Conservation (phyloP, 306 rosid species). For the Rosa chinensis region DNA sequence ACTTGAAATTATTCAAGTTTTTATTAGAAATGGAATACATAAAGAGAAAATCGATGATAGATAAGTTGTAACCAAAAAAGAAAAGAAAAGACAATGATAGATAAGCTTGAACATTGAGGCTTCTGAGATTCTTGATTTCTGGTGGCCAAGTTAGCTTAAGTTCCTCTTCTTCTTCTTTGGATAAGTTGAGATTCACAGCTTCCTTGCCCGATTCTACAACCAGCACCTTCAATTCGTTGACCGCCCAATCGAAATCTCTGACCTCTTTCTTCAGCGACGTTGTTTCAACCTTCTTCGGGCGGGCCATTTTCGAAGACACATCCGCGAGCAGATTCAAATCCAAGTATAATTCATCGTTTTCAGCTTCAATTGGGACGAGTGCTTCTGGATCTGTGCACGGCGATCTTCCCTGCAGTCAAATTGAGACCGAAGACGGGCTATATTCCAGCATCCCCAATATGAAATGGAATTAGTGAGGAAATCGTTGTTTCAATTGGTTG, state of each 20-base stretch:
- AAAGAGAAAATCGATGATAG: too few relatives aligned
- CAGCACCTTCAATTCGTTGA: background rate
- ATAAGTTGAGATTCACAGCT: constrained; percentile 14
- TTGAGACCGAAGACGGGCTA: background rate
- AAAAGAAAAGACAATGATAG: too few relatives aligned
- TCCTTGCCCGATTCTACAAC: constrained; percentile 8
- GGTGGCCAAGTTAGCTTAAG: too few relatives aligned
- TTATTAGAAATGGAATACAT: too few relatives aligned
- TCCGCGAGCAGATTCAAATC: constrained; percentile 36
- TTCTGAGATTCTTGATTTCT: too few relatives aligned
- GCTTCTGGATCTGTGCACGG: background rate
- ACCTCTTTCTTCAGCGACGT: constrained; percentile 11
- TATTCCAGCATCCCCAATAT: too few relatives aligned
- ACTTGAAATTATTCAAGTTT: too few relatives aligned
- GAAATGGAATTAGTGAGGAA: too few relatives aligned
- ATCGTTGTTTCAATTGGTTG: too few relatives aligned
- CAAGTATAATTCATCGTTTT: constrained; percentile 11
- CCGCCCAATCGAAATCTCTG: constrained; percentile 34
- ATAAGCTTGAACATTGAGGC: too few relatives aligned
- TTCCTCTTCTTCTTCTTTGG: too few relatives aligned
- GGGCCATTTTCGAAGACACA: constrained; percentile 18
- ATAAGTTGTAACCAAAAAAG: too few relatives aligned
- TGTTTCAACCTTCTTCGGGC: constrained; percentile 15
- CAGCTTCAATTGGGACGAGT: constrained; percentile 1
- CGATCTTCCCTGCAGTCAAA: background rate